phyloP scores from a whole-genome alignment of 805 yeast genomes.

The Schwanniomyces sp. region DNA sequence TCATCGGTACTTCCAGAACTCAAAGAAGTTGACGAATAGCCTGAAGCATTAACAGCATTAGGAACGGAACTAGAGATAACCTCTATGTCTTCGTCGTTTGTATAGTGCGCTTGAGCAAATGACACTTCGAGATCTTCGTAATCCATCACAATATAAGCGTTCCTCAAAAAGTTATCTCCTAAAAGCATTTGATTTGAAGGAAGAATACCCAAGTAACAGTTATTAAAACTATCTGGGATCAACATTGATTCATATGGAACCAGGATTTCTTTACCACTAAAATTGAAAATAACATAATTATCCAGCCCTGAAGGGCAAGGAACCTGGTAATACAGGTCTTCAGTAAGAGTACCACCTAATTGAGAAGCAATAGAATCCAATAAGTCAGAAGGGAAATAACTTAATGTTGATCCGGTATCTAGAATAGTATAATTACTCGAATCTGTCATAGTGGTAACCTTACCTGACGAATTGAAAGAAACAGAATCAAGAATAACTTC shows the following conservation, averaged over 20 bases:
- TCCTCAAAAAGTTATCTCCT: slow-evolving; percentile 67
- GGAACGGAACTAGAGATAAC: slow-evolving; percentile 48
- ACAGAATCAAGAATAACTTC: slow-evolving; percentile 50
- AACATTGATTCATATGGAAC: slow-evolving; percentile 44
- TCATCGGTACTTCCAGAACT: slow-evolving; percentile 1
- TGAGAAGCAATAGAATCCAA: slow-evolving; percentile 34
- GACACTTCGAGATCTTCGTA: slow-evolving; percentile 57
- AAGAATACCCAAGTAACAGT: slow-evolving; percentile 29
- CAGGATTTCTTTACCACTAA: slow-evolving; percentile 57
- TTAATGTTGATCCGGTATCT: slow-evolving; percentile 37
- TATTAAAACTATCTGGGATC: slow-evolving; percentile 4
- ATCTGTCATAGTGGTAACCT: slow-evolving; percentile 13
- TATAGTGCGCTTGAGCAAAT: slow-evolving; percentile 39
- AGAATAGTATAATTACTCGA: slow-evolving; percentile 24
- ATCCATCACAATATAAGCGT: slow-evolving; percentile 66
- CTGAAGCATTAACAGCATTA: slow-evolving; percentile 48
- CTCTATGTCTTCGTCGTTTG: slow-evolving; percentile 42
- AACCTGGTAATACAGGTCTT: slow-evolving; percentile 37
- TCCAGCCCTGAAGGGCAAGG: slow-evolving; percentile 34
- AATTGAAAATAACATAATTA: slow-evolving; percentile 43
- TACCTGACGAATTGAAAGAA: slow-evolving; percentile 10
- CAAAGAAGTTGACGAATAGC: slow-evolving; percentile 39
- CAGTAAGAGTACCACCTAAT: slow-evolving; percentile 29
- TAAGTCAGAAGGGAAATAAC: slow-evolving; percentile 43
- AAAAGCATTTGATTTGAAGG: slow-evolving; percentile 34